Conservation (phyloP, 768 basidiomycete species). For the Amanita exitialis region DNA sequence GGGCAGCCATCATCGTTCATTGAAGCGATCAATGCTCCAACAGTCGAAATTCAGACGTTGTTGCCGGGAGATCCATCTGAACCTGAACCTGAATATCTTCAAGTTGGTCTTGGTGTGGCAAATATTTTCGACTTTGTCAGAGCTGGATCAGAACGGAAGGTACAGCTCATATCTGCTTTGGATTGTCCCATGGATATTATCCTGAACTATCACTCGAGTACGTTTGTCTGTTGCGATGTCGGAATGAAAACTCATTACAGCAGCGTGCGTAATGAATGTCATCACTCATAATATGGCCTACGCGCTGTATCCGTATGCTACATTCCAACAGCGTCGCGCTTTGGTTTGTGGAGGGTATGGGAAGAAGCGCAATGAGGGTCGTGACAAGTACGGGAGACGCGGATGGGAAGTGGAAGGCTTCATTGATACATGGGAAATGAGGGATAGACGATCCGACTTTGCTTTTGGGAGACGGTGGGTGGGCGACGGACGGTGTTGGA, state of each 20-base stretch:
- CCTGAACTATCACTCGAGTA: slow-evolving; percentile 17
- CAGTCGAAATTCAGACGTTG: too few species aligned
- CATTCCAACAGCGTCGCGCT: slow-evolving; percentile 22
- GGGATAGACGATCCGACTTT: not conserved
- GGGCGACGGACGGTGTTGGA: slow-evolving; percentile 3
- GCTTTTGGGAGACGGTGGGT: not conserved
- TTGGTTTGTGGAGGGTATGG: slow-evolving; percentile 12
- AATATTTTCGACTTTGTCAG: not conserved
- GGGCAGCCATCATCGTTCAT: not conserved
- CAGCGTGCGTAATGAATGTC: slow-evolving; percentile 34
- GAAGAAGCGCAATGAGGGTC: slow-evolving; percentile 5
- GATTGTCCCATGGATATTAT: slow-evolving; percentile 18
- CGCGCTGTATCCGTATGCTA: slow-evolving; percentile 27
- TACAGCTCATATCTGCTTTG: slow-evolving; percentile 27
- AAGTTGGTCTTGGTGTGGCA: not conserved
- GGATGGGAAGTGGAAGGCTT: slow-evolving; percentile 20
- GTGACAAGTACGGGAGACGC: slow-evolving; percentile 23
- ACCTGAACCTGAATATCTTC: not conserved
- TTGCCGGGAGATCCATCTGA: too few species aligned
- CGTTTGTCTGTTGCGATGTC: not conserved
- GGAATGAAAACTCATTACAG: not conserved
- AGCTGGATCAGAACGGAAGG: slow-evolving; percentile 9
- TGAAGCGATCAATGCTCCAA: not conserved
- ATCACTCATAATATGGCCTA: slow-evolving; percentile 29
- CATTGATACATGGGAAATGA: not conserved